phyloP scores from a whole-genome alignment of 129 eudicot genomes.

The Flaveria ramosissima region DNA sequence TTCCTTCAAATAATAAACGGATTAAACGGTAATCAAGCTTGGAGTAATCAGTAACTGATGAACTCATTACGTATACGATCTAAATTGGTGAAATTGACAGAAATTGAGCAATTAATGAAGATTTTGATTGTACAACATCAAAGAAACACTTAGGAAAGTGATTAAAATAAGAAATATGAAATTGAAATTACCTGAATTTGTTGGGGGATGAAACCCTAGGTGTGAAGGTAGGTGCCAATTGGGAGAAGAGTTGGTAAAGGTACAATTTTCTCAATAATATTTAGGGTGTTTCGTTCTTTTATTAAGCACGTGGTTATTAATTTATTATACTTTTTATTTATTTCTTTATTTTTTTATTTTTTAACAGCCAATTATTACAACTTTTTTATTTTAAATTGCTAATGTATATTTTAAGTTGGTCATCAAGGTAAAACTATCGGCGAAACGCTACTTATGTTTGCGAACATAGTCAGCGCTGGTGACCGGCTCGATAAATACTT shows the following conservation, averaged over 20 bases:
- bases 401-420: too few relatives aligned
- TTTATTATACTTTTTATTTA: neutral
- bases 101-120: neutral
- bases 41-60: neutral
- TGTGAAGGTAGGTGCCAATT: neutral
- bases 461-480: too few relatives aligned
- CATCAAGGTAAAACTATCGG: too few relatives aligned
- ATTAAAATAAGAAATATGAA: neutral
- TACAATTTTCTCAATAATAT: neutral
- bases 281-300: slow-evolving; percentile 3
- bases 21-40: neutral
- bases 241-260: slow-evolving; percentile 4
- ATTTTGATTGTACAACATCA: neutral
- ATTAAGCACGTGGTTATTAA: neutral
- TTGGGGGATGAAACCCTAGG: slow-evolving; percentile 9
- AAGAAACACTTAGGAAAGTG: neutral
- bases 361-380: too few relatives aligned
- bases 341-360: neutral
- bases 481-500: too few relatives aligned
- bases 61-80: neutral
- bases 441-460: too few relatives aligned
- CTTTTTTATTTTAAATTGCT: too few relatives aligned
- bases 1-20: neutral
- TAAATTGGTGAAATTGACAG: neutral
- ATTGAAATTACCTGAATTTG: neutral